Evolutionary conservation across 179 eudicot genomes (phyloP).

Genomic region (Pouteria campechiana): DNA sequence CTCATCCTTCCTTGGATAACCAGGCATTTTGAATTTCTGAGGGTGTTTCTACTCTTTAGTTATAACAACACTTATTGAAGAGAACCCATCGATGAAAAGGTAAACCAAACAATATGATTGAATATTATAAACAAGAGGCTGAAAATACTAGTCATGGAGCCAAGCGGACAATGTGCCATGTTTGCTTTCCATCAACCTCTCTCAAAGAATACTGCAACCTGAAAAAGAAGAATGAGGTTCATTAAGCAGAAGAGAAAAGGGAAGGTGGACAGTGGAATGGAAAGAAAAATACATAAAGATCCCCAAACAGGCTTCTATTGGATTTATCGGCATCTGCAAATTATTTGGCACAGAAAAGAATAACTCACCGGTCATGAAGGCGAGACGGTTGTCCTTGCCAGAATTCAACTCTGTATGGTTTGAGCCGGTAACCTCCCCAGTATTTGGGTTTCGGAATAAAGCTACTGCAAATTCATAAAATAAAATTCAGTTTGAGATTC

Average conservation of each 20-base stretch:
- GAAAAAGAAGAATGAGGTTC: background rate
- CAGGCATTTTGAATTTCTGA: too few relatives aligned
- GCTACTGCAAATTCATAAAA: slow-evolving; percentile 38
- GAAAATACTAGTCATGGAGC: slow-evolving; percentile 69
- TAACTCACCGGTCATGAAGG: slow-evolving; percentile 76
- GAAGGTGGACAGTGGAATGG: background rate
- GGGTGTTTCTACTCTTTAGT: too few relatives aligned
- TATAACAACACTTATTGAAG: too few relatives aligned
- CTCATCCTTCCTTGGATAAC: too few relatives aligned
- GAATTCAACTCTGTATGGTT: slow-evolving; percentile 72
- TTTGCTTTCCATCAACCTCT: slow-evolving; percentile 37
- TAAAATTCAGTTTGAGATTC: background rate
- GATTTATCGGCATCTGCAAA: background rate
- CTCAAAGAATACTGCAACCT: slow-evolving; percentile 64
- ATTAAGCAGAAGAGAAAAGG: background rate
- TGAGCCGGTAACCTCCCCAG: slow-evolving; percentile 96
- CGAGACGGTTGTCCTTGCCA: slow-evolving; percentile 99
- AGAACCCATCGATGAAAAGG: too few relatives aligned
- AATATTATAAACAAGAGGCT: slow-evolving; percentile 35
- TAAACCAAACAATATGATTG: background rate
- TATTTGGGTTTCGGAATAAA: slow-evolving; percentile 75
- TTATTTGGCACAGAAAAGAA: background rate
- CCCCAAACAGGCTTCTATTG: too few relatives aligned
- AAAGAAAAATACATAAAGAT: background rate
- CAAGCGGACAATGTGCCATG: slow-evolving; percentile 79